These are phyloP conservation scores for Penicillium angulare DNA, from an alignment of 495 filamentous ascomycete genomes.

Conservation along the genomic window DNA sequence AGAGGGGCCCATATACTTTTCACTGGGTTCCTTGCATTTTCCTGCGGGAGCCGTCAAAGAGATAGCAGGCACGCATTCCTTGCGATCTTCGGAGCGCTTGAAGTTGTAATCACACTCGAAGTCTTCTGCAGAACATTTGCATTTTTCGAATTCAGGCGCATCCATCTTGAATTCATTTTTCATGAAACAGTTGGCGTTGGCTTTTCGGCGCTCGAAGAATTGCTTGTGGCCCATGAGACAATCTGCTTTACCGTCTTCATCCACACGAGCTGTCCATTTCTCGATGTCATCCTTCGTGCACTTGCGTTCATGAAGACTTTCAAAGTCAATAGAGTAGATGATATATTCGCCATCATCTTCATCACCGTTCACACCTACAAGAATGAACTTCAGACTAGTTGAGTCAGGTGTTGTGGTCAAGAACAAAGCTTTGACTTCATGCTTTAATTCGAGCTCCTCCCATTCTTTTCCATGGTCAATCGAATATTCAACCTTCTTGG, in stretches of 20 bases:
- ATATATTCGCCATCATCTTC: slow-evolving; percentile 46
- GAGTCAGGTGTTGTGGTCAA: slow-evolving; percentile 89
- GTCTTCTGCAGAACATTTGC: slow-evolving; percentile 77
- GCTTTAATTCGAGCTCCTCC: slow-evolving; percentile 58
- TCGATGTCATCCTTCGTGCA: slow-evolving; percentile 83
- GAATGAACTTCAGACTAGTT: slow-evolving; percentile 82
- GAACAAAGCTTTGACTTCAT: slow-evolving; percentile 60
- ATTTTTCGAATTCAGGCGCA: slow-evolving; percentile 59
- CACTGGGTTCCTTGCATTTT: slow-evolving; percentile 62
- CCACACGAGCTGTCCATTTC: slow-evolving; percentile 77
- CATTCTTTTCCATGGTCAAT: slow-evolving; percentile 83
- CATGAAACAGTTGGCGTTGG: slow-evolving; percentile 84
- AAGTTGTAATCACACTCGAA: slow-evolving; percentile 97
- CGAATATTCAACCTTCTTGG: slow-evolving; percentile 73
- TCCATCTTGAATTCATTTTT: slow-evolving; percentile 80
- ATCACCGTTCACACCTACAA: slow-evolving; percentile 52
- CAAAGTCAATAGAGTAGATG: slow-evolving; percentile 78
- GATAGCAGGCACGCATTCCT: slow-evolving; percentile 62
- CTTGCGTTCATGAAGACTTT: slow-evolving; percentile 72
- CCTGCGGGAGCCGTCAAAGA: slow-evolving; percentile 50
- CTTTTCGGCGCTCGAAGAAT: slow-evolving; percentile 75
- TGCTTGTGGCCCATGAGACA: slow-evolving; percentile 97
- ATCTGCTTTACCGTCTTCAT: slow-evolving; percentile 74
- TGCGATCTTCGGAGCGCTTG: slow-evolving; percentile 57
- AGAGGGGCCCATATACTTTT: slow-evolving; percentile 77